Percentiles rank a stretch among this genome's conserved stretches.
phyloP scores from a whole-genome alignment of 1,139 yeast species.

The Protomyces arabidopsidicola region DNA sequence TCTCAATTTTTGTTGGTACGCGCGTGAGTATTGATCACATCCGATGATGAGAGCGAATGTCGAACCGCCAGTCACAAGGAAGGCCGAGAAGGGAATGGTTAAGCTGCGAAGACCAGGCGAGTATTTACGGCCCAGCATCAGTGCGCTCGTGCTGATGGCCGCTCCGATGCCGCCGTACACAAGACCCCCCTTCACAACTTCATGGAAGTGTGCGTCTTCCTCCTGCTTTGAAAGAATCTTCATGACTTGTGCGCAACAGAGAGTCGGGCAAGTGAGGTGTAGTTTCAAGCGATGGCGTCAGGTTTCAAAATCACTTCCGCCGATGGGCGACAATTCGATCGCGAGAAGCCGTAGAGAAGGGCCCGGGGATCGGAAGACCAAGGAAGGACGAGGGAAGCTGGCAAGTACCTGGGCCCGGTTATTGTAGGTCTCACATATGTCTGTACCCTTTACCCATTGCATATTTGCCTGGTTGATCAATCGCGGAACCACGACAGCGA shows the following conservation, averaged over 20 bases:
- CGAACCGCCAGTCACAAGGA: conserved; percentile 17
- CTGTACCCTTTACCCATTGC: too few relatives aligned
- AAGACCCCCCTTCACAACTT: conserved; percentile 17
- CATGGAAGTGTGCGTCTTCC: conserved; percentile 20
- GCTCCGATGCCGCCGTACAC: conserved; percentile 7
- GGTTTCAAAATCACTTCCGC: too few relatives aligned
- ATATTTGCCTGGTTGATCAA: too few relatives aligned
- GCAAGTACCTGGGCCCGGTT: too few relatives aligned
- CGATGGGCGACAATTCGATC: too few relatives aligned
- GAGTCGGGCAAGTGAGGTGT: neutral
- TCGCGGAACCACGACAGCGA: too few relatives aligned
- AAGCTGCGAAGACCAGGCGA: conserved; percentile 10
- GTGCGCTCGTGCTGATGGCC: conserved; percentile 4
- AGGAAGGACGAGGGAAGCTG: too few relatives aligned
- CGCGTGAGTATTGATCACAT: conserved; percentile 24
- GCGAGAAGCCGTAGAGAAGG: too few relatives aligned
- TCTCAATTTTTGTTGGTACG: conserved; percentile 14
- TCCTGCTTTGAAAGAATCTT: conserved; percentile 18
- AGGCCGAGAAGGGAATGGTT: conserved; percentile 25
- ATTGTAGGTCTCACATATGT: too few relatives aligned
- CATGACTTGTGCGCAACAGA: neutral
- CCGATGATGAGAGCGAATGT: conserved; percentile 23
- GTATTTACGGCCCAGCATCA: conserved; percentile 17
- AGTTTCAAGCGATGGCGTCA: neutral
- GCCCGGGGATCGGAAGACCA: too few relatives aligned